Percentiles rank a stretch among this genome's conserved stretches.
phyloP scores from a whole-genome alignment of 2,329 filamentous ascomycete species.

The Sclerotinia minor region DNA sequence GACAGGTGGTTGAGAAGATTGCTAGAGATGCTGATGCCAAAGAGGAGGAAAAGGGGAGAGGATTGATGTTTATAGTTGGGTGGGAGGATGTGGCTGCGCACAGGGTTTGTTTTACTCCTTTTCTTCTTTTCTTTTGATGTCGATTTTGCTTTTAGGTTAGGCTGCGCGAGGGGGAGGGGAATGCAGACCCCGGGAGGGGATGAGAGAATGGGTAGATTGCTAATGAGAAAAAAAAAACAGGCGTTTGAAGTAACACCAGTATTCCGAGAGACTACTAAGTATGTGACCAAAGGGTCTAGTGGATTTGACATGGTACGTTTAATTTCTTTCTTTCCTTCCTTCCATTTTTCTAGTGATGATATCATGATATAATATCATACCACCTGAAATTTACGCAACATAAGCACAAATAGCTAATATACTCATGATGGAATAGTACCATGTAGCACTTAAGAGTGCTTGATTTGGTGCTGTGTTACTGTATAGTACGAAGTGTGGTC shows the following conservation, averaged over 20 bases:
- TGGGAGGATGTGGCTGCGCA: constrained; percentile 37
- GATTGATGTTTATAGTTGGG: constrained; percentile 28
- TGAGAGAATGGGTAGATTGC: background rate
- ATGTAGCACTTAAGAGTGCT: too few relatives aligned
- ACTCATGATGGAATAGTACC: too few relatives aligned
- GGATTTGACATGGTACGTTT: constrained; percentile 16
- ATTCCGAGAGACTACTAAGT: constrained; percentile 28
- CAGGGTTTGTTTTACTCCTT: constrained; percentile 18
- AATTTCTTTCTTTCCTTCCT: background rate
- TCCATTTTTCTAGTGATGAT: background rate
- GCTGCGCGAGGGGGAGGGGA: too few relatives aligned
- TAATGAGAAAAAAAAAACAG: background rate
- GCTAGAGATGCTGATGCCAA: background rate
- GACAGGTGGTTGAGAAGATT: constrained; percentile 9
- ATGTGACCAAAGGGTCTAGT: constrained; percentile 23
- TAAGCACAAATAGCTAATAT: too few relatives aligned
- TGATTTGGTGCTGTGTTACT: too few relatives aligned
- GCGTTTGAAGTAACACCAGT: constrained; percentile 32
- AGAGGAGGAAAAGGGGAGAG: constrained; percentile 28
- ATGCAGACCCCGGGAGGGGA: too few relatives aligned
- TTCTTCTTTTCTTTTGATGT: too few relatives aligned
- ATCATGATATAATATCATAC: background rate
- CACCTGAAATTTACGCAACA: too few relatives aligned
- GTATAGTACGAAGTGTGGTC: too few relatives aligned
- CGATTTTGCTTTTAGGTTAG: background rate